Evolutionary conservation across 805 yeast species (phyloP), one percentile per base, ranked within the genome.

Genomic region (Starmerella floricola): DNA sequence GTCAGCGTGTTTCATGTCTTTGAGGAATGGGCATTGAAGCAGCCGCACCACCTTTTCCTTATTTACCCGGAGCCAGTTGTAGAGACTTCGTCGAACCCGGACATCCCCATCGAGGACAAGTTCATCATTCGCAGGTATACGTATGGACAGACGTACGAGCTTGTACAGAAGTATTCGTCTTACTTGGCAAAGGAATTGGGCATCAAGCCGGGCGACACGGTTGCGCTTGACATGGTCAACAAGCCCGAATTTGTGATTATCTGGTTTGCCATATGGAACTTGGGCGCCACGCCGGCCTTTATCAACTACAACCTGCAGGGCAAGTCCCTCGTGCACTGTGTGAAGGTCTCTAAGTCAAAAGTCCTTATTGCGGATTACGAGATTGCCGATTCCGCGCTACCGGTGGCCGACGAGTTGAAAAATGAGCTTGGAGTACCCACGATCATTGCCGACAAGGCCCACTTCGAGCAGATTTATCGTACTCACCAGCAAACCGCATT

Each of bases 251-350:
- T 82, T 54, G 62, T 87, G 13, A 69, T 86, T 41, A 57, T 81
- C 31, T 83, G 95, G 94, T 68, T 82, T 41, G 81, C 95, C 0
- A 62, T 81, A 36, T 87, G 95, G 95, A 82, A 84, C 54, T 68
- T 87, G 41, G 96, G 96, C 33, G 95, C 94, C 1, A 61, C 70
- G 8, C 95, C 95, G 0, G 86, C 94, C 0, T 80, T 88, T 53
- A 64, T 88, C 54, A 87, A 87, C 63, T 83, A 77, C 63, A 87
- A 86, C 59, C 68, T 79, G 37, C 67, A 70, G 40, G 86, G 84
- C 20, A 68, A 70, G 39, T 80, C 94, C 1, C 68, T 87, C 50
- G 73, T 75, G 12, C 96, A 88, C 62, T 83, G 94, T 49, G 64
- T 88, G 53, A 73, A 73, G 49, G 72, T 79, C 20, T 78, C 86